phyloP scores from a whole-genome alignment of 805 yeast species.

The Yueomyces sp. region DNA sequence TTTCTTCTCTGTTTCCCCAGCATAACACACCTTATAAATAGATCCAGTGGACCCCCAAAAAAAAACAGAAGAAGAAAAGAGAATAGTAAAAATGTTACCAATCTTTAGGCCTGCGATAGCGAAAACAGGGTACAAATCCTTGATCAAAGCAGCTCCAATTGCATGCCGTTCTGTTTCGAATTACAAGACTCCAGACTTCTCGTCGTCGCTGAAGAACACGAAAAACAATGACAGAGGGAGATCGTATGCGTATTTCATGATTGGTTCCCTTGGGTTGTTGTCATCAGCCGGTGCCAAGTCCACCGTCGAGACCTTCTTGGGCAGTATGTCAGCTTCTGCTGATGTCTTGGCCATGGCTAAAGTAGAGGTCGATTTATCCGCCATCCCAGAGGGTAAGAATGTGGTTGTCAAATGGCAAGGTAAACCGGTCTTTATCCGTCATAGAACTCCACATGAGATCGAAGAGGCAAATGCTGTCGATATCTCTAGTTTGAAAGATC shows the following conservation, averaged over 20 bases:
- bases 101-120: too few species aligned
- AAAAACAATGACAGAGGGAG: slow-evolving; percentile 65
- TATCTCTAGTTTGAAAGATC: slow-evolving; percentile 73
- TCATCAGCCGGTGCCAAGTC: slow-evolving; percentile 93
- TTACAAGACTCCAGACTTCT: slow-evolving; percentile 86
- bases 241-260: slow-evolving; percentile 91
- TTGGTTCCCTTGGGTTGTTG: slow-evolving; percentile 85
- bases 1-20: too few species aligned
- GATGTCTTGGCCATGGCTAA: slow-evolving; percentile 99
- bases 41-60: too few species aligned
- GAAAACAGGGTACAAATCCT: too few species aligned
- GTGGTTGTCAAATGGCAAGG: slow-evolving; percentile 99
- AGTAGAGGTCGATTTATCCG: slow-evolving; percentile 88
- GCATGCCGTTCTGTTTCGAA: slow-evolving; percentile 17
- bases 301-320: slow-evolving; percentile 83
- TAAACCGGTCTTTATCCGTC: slow-evolving; percentile 98
- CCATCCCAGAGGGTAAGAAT: slow-evolving; percentile 95
- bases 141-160: not conserved
- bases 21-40: too few species aligned
- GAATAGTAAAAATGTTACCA: too few species aligned
- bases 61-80: too few species aligned
- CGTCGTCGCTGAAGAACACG: slow-evolving; percentile 60
- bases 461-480: slow-evolving; percentile 86
- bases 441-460: slow-evolving; percentile 87
- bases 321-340: slow-evolving; percentile 94